Evolutionary conservation across 2,329 filamentous ascomycete genomes (phyloP), one percentile per base, ranked within the genome.

Genomic region (Ampelomyces quisqualis): DNA sequence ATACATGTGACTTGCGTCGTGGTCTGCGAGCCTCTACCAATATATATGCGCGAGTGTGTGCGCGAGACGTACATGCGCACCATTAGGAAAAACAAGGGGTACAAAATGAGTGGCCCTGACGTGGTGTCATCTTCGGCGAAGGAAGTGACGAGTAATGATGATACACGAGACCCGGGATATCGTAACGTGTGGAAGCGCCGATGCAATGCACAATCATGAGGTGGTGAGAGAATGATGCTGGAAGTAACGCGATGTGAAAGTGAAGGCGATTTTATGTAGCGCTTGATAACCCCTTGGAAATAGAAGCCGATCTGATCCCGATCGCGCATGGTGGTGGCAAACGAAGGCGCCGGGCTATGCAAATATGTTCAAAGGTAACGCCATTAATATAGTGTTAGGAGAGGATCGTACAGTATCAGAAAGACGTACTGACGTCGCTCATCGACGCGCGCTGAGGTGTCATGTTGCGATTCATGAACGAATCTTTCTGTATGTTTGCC

Each of bases 31-130:
- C 15, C n/a, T 28, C 7, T 28, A 13, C 26, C n/a, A 28, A n/a
- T n/a, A n/a, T n/a, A n/a, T n/a, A n/a, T n/a, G n/a, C 15, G 26
- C 26, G 3, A 11, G 23, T n/a, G 8, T 5, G 10, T n/a, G 9
- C 9, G 4, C 9, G 23, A 26, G 26, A 14, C 13, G 26, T 28
- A 4, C n/a, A 28, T 11, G 13, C n/a, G 3, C n/a, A 13, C n/a
- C 5, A 28, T 5, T 28, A 14, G 15, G 3, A 10, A 11, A 11
- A 20, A 9, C 19, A 20, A 10, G 17, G 7, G 17, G n/a, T 20
- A 17, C 29, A 17, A 44, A 53, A 52, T 20, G 52, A 55, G 38
- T 46, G 50, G 47, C 50, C 52, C 50, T 55, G 50, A 35, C 50
- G 38, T 49, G 15, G 7, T 37, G 27, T 40, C 34, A 47, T 39